A percentile compares a stretch with the other conserved stretches of the same genome.
phyloP scores from a whole-genome alignment of 257 asterid species.

The Capsicum baccatum region DNA sequence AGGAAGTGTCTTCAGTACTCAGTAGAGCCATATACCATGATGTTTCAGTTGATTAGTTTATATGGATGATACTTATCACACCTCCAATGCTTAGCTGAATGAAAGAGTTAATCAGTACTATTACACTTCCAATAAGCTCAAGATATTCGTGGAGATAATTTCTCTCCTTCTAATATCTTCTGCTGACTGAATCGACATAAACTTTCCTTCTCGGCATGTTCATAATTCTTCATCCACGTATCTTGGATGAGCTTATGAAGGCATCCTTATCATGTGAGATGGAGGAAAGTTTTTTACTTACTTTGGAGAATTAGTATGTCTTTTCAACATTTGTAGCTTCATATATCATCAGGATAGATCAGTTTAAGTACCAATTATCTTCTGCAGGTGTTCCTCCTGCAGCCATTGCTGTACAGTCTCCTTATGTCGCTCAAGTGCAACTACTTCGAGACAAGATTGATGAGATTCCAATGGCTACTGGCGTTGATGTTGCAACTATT shows the following conservation, averaged over 20 bases:
- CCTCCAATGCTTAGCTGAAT: background rate
- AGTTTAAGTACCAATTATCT: conserved; percentile 21
- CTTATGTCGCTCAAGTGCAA: conserved; percentile 98
- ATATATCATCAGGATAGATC: background rate
- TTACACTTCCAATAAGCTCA: background rate
- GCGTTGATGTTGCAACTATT: conserved; percentile 87
- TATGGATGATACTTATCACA: background rate
- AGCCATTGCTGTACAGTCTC: conserved; percentile 91
- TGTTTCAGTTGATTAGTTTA: background rate
- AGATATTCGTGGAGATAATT: background rate
- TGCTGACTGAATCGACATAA: background rate
- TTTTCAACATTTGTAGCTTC: background rate
- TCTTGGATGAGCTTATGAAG: background rate
- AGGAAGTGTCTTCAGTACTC: background rate
- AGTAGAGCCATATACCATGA: background rate
- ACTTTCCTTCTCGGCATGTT: background rate
- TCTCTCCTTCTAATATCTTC: background rate
- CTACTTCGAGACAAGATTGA: conserved; percentile 84
- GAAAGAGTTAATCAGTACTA: background rate
- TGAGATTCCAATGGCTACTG: conserved; percentile 70
- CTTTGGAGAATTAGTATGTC: background rate
- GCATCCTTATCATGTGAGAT: background rate
- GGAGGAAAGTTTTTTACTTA: background rate
- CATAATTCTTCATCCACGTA: conserved; percentile 5
- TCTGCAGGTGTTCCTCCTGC: conserved; percentile 79